phyloP scores from a whole-genome alignment of 2,329 filamentous ascomycete genomes.

The Elsinoe necatrix region DNA sequence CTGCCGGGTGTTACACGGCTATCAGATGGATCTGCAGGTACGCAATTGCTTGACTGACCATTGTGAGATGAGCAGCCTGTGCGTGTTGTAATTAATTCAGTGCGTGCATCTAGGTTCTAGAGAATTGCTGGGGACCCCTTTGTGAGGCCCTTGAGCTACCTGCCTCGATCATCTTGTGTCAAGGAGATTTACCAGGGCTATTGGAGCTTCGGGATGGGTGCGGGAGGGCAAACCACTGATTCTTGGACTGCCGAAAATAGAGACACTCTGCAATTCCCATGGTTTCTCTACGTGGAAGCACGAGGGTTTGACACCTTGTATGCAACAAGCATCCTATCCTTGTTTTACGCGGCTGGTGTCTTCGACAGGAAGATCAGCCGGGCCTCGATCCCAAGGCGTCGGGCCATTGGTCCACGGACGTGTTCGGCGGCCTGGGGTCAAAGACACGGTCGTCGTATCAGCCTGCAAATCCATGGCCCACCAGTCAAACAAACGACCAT shows the following conservation, averaged over 20 bases:
- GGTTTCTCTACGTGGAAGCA: not conserved
- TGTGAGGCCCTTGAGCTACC: not conserved
- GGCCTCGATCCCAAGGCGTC: not conserved
- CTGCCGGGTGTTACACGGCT: constrained; percentile 2
- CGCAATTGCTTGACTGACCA: not conserved
- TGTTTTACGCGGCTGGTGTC: not conserved
- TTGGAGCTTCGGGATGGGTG: not conserved
- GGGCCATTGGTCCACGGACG: not conserved
- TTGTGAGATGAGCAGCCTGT: not conserved
- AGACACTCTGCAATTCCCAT: not conserved
- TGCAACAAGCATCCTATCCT: constrained; percentile 1
- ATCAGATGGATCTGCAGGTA: constrained; percentile 13
- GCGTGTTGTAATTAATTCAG: not conserved
- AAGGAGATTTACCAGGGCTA: not conserved
- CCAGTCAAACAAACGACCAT: constrained; percentile 5
- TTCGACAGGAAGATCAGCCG: constrained; percentile 12
- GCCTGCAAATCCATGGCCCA: constrained; percentile 7
- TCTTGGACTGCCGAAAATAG: not conserved
- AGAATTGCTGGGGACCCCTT: not conserved
- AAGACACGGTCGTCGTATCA: constrained; percentile 11
- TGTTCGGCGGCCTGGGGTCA: constrained; percentile 9
- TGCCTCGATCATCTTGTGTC: not conserved
- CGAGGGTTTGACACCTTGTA: constrained; percentile 4
- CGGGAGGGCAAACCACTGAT: not conserved
- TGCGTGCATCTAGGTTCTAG: not conserved